Conservation (phyloP, 306 rosid genomes). For the Fagus crenata region DNA sequence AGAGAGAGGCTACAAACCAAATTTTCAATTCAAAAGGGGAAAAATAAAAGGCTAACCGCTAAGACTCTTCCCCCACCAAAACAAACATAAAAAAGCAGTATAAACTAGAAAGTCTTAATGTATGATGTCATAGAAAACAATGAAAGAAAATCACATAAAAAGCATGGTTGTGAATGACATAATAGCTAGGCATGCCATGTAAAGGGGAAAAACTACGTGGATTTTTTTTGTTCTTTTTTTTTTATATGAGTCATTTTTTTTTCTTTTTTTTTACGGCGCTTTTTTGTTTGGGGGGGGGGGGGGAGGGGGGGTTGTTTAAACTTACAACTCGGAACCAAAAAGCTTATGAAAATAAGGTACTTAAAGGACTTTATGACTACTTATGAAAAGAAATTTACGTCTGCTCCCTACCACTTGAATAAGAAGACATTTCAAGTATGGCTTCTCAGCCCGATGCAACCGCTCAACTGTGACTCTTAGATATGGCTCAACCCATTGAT, state of each 20-base stretch:
- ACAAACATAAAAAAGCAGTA: no score
- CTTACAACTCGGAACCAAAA: neutral
- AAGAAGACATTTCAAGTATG: constrained; percentile 83
- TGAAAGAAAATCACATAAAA: no score
- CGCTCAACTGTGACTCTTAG: constrained; percentile 65
- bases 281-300: no score
- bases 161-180: no score
- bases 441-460: constrained; percentile 62
- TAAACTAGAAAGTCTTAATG: no score
- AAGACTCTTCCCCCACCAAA: no score
- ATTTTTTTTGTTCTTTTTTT: no score
- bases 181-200: no score
- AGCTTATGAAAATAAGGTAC: neutral
- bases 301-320: neutral
- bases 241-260: no score
- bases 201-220: no score
- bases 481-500: constrained; percentile 95
- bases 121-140: no score
- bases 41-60: neutral
- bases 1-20: neutral
- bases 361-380: neutral
- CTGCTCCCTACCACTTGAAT: constrained; percentile 74
- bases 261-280: no score
- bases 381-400: constrained; percentile 23
- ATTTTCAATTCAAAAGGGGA: neutral